Conservation (phyloP, 2,329 filamentous ascomycete species). For the Tothia fuscella region DNA sequence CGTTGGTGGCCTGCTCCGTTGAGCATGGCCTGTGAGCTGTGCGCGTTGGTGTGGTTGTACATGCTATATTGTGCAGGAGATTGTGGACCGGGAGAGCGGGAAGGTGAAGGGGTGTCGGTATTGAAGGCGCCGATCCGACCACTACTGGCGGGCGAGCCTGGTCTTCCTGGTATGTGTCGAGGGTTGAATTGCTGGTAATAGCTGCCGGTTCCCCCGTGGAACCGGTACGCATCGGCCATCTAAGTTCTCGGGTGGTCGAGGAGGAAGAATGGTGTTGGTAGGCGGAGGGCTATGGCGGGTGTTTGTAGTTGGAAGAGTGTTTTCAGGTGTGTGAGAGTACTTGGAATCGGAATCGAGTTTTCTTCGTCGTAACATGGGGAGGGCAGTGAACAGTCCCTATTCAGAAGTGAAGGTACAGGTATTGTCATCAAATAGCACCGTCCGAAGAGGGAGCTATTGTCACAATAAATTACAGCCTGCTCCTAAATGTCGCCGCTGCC, state of each 20-base stretch:
- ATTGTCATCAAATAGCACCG: too few relatives aligned
- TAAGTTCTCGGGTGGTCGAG: constrained; percentile 35
- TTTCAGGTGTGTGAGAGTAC: too few relatives aligned
- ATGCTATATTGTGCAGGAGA: constrained; percentile 47
- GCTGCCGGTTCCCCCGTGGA: constrained; percentile 49
- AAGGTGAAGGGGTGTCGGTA: constrained; percentile 43
- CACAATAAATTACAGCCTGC: too few relatives aligned
- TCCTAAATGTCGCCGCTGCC: too few relatives aligned
- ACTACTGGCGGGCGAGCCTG: constrained; percentile 4
- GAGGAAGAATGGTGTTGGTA: too few relatives aligned
- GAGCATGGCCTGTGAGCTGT: constrained; percentile 63
- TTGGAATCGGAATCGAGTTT: constrained; percentile 6
- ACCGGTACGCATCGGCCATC: constrained; percentile 60
- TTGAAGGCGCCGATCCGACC: neutral
- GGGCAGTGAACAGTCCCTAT: neutral
- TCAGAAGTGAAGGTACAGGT: constrained; percentile 1
- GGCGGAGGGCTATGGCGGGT: too few relatives aligned
- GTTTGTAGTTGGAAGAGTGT: too few relatives aligned
- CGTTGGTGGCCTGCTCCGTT: constrained; percentile 50
- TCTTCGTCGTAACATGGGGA: constrained; percentile 9
- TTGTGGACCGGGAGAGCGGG: constrained; percentile 43
- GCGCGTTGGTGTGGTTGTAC: constrained; percentile 55
- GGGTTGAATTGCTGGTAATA: constrained; percentile 41
- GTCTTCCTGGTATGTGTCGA: constrained; percentile 4
- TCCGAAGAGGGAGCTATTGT: too few relatives aligned